Percentiles rank a stretch among this genome's conserved stretches.
phyloP scores from a whole-genome alignment of 2,329 filamentous ascomycete genomes.

The Achaetomium macrosporum region DNA sequence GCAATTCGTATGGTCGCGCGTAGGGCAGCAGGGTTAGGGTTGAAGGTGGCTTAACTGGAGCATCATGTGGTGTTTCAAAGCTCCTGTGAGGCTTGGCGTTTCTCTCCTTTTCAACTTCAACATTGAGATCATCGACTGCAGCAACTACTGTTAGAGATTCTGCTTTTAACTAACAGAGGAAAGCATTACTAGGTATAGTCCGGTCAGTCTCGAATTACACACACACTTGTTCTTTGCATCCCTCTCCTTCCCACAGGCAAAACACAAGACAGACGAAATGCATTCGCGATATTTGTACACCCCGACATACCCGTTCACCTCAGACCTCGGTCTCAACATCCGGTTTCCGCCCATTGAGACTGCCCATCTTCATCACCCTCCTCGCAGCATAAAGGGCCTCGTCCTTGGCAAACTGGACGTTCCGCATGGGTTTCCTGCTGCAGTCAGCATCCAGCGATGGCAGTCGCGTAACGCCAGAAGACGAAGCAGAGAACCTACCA shows the following conservation, averaged over 20 bases:
- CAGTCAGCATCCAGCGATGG: neutral
- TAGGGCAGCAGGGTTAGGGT: no score
- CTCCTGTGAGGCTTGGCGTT: no score
- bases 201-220: neutral
- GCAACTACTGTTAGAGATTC: neutral
- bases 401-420: conserved; percentile 79
- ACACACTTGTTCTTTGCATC: neutral
- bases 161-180: neutral
- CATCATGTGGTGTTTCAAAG: no score
- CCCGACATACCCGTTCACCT: neutral
- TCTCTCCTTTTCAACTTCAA: no score
- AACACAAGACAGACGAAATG: neutral
- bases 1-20: no score
- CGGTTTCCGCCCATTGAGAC: conserved; percentile 74
- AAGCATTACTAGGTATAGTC: no score
- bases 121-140: no score
- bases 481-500: conserved; percentile 47
- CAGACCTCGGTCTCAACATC: conserved; percentile 76
- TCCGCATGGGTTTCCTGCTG: conserved; percentile 65
- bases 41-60: no score
- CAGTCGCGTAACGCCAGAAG: neutral
- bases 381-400: conserved; percentile 74
- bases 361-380: conserved; percentile 70
- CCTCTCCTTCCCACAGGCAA: neutral
- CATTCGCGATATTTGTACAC: neutral